Conservation (phyloP, 208 protist species). For the Leishmania arabica region DNA sequence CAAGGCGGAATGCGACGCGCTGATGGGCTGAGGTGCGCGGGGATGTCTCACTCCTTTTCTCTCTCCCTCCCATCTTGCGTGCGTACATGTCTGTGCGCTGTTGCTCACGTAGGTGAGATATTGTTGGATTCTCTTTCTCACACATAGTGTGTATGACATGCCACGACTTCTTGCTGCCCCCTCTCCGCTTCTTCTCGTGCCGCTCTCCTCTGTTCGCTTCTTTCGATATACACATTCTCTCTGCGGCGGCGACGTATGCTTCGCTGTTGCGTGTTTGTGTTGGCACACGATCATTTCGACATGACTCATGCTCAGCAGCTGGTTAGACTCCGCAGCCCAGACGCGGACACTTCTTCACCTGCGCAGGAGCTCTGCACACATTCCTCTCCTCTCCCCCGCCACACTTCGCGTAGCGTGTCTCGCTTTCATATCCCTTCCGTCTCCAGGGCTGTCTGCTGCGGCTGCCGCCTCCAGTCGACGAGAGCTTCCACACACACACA, state of each 20-base stretch:
- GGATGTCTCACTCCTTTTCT: neutral
- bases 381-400: neutral
- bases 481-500: neutral
- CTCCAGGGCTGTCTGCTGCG: neutral
- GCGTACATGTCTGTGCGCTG: neutral
- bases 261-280: neutral
- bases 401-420: neutral
- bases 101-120: neutral
- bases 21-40: neutral
- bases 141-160: neutral
- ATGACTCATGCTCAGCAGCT: neutral
- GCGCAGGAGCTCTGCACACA: neutral
- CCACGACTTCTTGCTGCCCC: neutral
- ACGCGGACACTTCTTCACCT: neutral
- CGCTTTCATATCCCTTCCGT: neutral
- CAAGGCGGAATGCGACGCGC: neutral
- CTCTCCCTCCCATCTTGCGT: neutral
- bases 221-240: neutral
- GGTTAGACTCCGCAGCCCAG: neutral
- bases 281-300: neutral
- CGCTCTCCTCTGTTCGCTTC: neutral
- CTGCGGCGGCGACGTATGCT: neutral
- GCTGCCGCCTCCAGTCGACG: neutral
- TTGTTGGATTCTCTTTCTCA: neutral
- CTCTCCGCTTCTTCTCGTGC: constrained; percentile 8